phyloP scores from a whole-genome alignment of 2,329 filamentous ascomycete genomes.

The Colletotrichum orchidophilum region DNA sequence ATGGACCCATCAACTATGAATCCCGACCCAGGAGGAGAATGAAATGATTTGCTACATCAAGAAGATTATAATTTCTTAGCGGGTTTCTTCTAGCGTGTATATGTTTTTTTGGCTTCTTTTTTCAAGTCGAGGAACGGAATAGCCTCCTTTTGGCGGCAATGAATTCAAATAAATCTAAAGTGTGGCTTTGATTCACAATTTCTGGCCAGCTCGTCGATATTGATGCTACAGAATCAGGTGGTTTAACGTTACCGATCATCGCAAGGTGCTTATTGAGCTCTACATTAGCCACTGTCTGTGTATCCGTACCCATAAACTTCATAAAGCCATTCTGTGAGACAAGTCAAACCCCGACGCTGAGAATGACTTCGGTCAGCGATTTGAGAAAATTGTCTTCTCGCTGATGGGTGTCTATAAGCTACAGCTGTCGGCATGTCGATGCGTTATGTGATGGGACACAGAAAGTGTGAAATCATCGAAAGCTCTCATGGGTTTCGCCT shows the following conservation, averaged over 20 bases:
- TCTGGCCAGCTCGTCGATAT: too few species aligned
- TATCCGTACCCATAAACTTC: background rate
- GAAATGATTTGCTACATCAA: conserved; percentile 5
- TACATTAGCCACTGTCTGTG: too few species aligned
- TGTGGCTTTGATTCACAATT: too few species aligned
- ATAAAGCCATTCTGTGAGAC: background rate
- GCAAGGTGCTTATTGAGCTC: too few species aligned
- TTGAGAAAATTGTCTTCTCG: background rate
- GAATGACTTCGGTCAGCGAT: background rate
- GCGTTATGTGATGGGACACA: background rate
- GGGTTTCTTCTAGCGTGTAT: too few species aligned
- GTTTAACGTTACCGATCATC: too few species aligned
- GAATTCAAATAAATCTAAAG: background rate
- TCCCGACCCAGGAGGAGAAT: background rate
- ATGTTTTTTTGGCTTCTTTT: background rate
- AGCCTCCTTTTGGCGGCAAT: background rate
- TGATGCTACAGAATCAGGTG: too few species aligned
- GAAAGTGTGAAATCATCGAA: background rate
- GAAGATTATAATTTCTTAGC: background rate
- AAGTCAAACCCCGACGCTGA: background rate
- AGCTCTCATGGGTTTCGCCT: background rate
- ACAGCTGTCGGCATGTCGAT: background rate
- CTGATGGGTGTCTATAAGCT: background rate
- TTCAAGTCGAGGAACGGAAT: background rate
- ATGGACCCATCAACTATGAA: background rate